Base-by-base conservation (phyloP, 768 basidiomycete species). In the Serendipita indica region DNA sequence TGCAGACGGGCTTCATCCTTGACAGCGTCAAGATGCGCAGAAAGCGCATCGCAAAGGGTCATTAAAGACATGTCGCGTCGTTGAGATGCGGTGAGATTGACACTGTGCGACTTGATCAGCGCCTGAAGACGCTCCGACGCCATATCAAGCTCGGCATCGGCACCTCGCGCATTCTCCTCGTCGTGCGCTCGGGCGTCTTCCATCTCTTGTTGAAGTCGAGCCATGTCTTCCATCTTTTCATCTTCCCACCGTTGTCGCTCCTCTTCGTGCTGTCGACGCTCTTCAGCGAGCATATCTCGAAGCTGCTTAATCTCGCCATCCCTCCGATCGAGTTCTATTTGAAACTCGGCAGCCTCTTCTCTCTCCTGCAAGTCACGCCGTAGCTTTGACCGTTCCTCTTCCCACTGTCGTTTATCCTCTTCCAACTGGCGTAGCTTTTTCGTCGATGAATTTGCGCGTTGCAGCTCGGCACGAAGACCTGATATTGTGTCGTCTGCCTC, bases 401-500 rank as follows among this genome's bases (percentile, higher is more conserved):
- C 39, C 58, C 59, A 60, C 32, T 58, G 22, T 25, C 45, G n/a
- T n/a, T 45, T 39, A 20, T 63, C 60, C 10, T 49, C 43, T 30
- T 57, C 20, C 12, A 49, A 25, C 20, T 20, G 18, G 20, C 33
- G 37, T 46, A 35, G 16, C 14, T 58, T 60, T 49, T 54, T 58
- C 30, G 32, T 56, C 60, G n/a, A 3, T 4, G 72, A 72, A 59
- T 77, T 76, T 30, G 81, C 67, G 61, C 73, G 72, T 4, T 74
- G 76, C 27, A 82, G 64, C 57, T 85, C 79, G 58, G 72, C 68
- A 67, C 83, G 77, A 57, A 87, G 64, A 1, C 77, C 74, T 16
- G 71, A 69, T 39, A 84, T 79, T 33, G 77, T 81, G 49, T 85
- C 84, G 65, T 85, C 79, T 0, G 83, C 80, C 45, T 69, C 76